Base-by-base conservation (phyloP, 352 stramenopile genomes). In the Globisporangium perplexum region DNA sequence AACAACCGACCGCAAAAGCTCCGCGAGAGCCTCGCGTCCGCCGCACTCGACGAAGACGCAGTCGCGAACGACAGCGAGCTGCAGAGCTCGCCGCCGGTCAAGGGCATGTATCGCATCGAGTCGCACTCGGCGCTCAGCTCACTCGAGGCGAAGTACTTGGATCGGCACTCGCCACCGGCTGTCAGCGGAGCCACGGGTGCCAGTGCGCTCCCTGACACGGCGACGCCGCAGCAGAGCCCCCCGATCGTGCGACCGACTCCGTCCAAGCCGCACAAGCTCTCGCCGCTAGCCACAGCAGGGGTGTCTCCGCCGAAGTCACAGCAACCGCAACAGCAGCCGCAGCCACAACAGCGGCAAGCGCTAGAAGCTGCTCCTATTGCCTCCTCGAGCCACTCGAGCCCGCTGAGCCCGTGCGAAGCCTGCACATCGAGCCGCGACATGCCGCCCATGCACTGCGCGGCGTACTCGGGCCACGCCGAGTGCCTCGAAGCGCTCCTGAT, bases 41-140 rank as follows among this genome's bases (percentile, higher is more conserved):
- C 23, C 10, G 6, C 23, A 39, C 14, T 22, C 4, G 15, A 38
- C 24, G 45, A 50, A 33, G n/a, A 35, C 7, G 26, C 30, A 5
- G 24, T 20, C 15, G 24, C 17, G 4, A 12, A 14, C 31, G 24
- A 50, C 26, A 22, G 18, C 30, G 47, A 26, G 36, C 42, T 23
- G 8, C 11, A 23, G 44, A 30, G 15, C 12, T n/a, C n/a, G n/a
- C 49, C 41, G 42, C 18, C 31, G 33, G 28, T 43, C 7, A 63
- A 60, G 14, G 57, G 52, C 26, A 66, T 87, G 69, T 87, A 87
- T 43, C 67, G 68, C 31, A 87, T 87, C 47, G 69, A 87, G 46
- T 87, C 76, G 20, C 75, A 87, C 55, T 84, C 76, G n/a, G 65
- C 72, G 22, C 58, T 87, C 31, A 79, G 63, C 39, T 83, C 74